Percentiles rank a stretch among this genome's conserved stretches.
These are phyloP conservation scores for Hymenoscyphus linearis DNA, from an alignment of 2,329 filamentous ascomycete species.

Conservation along the genomic window DNA sequence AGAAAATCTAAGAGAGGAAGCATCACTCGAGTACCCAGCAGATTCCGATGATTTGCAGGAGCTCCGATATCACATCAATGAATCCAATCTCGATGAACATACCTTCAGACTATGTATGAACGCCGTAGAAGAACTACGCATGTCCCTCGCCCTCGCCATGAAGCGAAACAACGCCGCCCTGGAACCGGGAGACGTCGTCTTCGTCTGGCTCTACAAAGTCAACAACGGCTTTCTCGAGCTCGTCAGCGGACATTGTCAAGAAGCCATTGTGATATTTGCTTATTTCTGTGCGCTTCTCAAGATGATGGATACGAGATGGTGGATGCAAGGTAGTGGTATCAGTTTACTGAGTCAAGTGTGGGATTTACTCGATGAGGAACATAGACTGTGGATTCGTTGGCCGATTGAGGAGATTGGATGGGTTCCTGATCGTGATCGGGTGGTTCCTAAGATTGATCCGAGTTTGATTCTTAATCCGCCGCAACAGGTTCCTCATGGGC, in stretches of 20 bases:
- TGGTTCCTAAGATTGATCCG: not conserved
- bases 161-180: conserved; percentile 16
- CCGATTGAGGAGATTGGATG: conserved; percentile 31
- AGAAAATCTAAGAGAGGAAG: conserved; percentile 11
- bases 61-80: conserved; percentile 13
- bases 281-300: conserved; percentile 35
- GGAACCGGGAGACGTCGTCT: conserved; percentile 35
- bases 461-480: not conserved
- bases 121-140: conserved; percentile 34
- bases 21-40: conserved; percentile 1
- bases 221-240: conserved; percentile 35
- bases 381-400: conserved; percentile 35
- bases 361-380: conserved; percentile 34
- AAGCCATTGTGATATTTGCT: conserved; percentile 34
- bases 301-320: conserved; percentile 34
- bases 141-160: conserved; percentile 28
- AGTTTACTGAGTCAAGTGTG: conserved; percentile 33
- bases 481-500: not conserved
- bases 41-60: conserved; percentile 17
- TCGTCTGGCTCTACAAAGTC: conserved; percentile 37
- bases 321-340: conserved; percentile 34
- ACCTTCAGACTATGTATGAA: conserved; percentile 27
- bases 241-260: conserved; percentile 31
- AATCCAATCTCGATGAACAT: conserved; percentile 5
- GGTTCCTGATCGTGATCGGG: conserved; percentile 12